Evolutionary conservation across 2,329 filamentous ascomycete species (phyloP), one percentile per base, ranked within the genome.

Genomic region (Alternaria arborescens): DNA sequence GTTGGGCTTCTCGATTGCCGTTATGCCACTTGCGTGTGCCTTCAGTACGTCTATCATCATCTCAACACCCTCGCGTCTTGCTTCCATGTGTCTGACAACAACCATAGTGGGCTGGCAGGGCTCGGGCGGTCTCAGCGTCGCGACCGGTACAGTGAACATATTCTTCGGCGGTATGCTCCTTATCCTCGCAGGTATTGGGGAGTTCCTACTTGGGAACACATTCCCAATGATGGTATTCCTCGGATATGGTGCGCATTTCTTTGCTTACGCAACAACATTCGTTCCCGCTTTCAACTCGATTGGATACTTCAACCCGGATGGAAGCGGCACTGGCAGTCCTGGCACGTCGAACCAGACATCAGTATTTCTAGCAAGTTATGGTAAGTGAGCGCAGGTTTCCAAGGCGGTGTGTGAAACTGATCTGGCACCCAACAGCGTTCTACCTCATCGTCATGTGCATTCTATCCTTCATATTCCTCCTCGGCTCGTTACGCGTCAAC

Each of bases 201-300:
- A 67, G 36, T 67, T 67, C 20, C 58, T 66, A 0, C 63, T 64
- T 4, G 61, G 60, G 16, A 64, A 66, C 50, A 68, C 58, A 4
- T 68, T 64, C 16, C 56, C 66, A 14, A 66, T 66, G 66, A 61
- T 66, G 36, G 66, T 66, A 11, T 68, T 68, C 43, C 52, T 68
- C 11, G 57, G 61, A 8, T 68, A 68, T 40, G 66, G 66, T 3
- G 63, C 66, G 2, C 61, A 68, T 41, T 58, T 68, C 48, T 11
- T 68, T 14, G 38, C 66, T 4, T 68, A 51, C 32, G 66, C 61
- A 3, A 68, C 66, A 2, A 66, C 63, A 1, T 64, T 64, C 50
- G 61, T 66, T 18, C 63, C 63, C 2, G 60, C 32, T 38, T 68
- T 53, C 50, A 66, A 66, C 28, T 52, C 61, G 3, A 40, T 64